Evolutionary conservation across 2,329 filamentous ascomycete genomes (phyloP), one percentile per base, ranked within the genome.

Genomic region (Aspergillus cejpii): DNA sequence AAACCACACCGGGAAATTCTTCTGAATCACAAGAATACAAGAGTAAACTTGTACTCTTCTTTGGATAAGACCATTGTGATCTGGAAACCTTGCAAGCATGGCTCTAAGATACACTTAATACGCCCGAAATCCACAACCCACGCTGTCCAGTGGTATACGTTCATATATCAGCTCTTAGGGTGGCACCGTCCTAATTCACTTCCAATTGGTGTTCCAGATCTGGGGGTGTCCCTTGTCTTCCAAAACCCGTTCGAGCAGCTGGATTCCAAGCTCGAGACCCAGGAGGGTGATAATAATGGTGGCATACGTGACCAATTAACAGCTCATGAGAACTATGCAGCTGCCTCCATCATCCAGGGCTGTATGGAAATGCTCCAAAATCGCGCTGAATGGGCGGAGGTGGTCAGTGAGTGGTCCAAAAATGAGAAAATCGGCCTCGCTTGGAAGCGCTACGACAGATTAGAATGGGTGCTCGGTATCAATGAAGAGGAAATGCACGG

Each of bases 401-500:
- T 84, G 2, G 57, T 84, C 10, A 70, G 76, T 27, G 60, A 69
- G n/a, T 84, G 81, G 81, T 69, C 73, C 3, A 72, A 72, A 40
- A 67, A 74, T 17, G 74, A 78, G 47, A 75, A 75, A 20, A 78
- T 84, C 59, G 81, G 81, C 2, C 70, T 85, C 38, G 81, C 79
- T 3, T 85, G 81, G 81, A 82, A 81, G 61, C 72, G 81, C 37
- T 85, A 84, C 56, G 81, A 85, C 55, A 73, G 81, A 19, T 66
- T 85, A 12, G 81, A 85, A 63, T 85, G 81, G 81, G 70, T 85
- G 3, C 74, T 82, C 60, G 81, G 81, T 12, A 69, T 71, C 8
- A 81, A 83, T 42, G 81, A 85, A 58, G 74, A 79, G 52, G 79
- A 77, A 48, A 85, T 85, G 81, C 83, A 83, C 51, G 81, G 81